phyloP scores from a whole-genome alignment of 1,139 yeast species.

The Ogataea hybrid region DNA sequence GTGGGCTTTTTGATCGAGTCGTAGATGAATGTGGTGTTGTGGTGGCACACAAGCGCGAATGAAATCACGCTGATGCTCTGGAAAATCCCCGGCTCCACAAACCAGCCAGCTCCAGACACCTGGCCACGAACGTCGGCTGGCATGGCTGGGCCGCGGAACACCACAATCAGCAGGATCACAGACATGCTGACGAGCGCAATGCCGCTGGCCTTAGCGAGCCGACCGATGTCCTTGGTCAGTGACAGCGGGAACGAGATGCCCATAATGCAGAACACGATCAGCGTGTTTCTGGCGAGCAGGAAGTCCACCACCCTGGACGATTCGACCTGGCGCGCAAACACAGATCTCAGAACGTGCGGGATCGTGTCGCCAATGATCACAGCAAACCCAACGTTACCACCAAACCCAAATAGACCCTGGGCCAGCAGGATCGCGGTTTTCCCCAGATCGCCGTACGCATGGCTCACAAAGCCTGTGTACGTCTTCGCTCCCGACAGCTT shows the following conservation, averaged over 20 bases:
- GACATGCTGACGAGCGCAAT: conserved; percentile 84
- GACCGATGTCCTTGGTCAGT: conserved; percentile 75
- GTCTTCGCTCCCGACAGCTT: conserved; percentile 72
- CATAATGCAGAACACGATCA: conserved; percentile 67
- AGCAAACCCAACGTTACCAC: conserved; percentile 93
- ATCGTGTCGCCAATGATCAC: conserved; percentile 94
- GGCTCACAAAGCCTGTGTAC: conserved; percentile 82
- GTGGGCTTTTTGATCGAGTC: conserved; percentile 80
- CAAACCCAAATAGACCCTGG: conserved; percentile 88
- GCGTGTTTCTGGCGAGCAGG: conserved; percentile 61
- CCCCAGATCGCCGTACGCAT: conserved; percentile 77
- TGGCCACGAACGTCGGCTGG: conserved; percentile 46
- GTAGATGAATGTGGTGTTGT: conserved; percentile 85
- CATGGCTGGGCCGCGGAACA: conserved; percentile 68
- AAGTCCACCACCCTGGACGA: conserved; percentile 43
- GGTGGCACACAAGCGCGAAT: conserved; percentile 94
- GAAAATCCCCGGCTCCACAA: conserved; percentile 65
- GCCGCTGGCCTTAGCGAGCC: conserved; percentile 84
- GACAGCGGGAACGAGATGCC: conserved; percentile 83
- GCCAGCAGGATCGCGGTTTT: conserved; percentile 65
- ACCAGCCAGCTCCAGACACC: conserved; percentile 46
- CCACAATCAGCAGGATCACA: conserved; percentile 70
- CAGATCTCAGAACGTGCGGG: conserved; percentile 78
- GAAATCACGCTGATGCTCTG: conserved; percentile 92
- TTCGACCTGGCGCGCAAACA: conserved; percentile 52